Evolutionary conservation across 1,139 yeast species (phyloP).

Genomic region (Martiniozyma asiatica): DNA sequence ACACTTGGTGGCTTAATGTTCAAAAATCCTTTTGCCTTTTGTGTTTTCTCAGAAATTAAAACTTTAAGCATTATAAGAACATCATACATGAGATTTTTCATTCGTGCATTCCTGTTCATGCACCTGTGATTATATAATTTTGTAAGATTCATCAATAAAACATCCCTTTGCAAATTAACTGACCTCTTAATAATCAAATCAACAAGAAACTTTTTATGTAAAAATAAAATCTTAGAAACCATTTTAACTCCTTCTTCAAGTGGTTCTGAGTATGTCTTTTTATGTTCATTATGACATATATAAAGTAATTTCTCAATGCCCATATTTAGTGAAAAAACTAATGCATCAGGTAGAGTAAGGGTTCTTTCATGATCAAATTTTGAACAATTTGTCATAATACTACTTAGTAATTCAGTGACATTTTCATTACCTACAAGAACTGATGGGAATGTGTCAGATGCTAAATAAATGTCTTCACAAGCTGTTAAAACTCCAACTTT

Average conservation of each 20-base stretch:
- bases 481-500: conserved; percentile 25
- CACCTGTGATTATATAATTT: conserved; percentile 33
- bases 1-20: conserved; percentile 21
- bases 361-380: conserved; percentile 11
- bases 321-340: conserved; percentile 22
- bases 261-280: conserved; percentile 13
- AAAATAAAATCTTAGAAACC: conserved; percentile 45
- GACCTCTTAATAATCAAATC: conserved; percentile 23
- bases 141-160: conserved; percentile 34
- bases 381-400: conserved; percentile 21
- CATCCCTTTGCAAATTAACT: conserved; percentile 26
- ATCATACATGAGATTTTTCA: conserved; percentile 53
- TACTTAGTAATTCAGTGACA: conserved; percentile 15
- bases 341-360: conserved; percentile 19
- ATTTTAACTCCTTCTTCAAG: conserved; percentile 26
- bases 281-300: conserved; percentile 17
- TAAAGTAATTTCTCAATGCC: conserved; percentile 22
- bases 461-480: conserved; percentile 32
- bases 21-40: too few species aligned
- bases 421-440: conserved; percentile 12
- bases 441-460: conserved; percentile 33
- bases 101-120: conserved; percentile 33
- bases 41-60: conserved; percentile 22
- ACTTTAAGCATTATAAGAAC: conserved; percentile 43
- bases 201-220: conserved; percentile 35